A percentile compares a stretch with the other conserved stretches of the same genome.
phyloP scores from a whole-genome alignment of 371 early-diverging fungal species.

The Mucor lusitanicus region DNA sequence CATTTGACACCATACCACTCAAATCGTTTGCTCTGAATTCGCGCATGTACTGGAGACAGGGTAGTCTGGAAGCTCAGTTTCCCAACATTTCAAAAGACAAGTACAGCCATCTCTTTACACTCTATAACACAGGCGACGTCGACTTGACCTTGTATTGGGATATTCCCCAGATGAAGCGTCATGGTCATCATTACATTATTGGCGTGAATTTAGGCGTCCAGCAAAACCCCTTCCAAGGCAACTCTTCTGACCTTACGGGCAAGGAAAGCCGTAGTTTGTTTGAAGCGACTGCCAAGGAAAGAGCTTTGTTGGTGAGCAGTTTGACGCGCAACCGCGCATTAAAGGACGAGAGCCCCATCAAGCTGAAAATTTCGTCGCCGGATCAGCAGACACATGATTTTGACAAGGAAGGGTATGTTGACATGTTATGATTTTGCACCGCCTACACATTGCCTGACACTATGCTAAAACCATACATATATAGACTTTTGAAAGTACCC shows the following conservation, averaged over 20 bases:
- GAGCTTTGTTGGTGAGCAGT: conserved; percentile 60
- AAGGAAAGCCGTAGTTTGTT: conserved; percentile 55
- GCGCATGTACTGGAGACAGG: conserved; percentile 73
- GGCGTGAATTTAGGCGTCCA: conserved; percentile 87
- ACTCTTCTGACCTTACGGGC: background rate
- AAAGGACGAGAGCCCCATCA: conserved; percentile 72
- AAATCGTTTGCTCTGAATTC: conserved; percentile 69
- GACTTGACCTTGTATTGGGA: conserved; percentile 91
- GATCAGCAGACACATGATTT: conserved; percentile 56
- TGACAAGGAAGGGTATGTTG: conserved; percentile 45
- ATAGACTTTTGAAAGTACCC: conserved; percentile 55
- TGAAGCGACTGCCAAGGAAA: conserved; percentile 70
- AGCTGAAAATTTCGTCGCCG: conserved; percentile 51
- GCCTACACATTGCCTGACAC: background rate
- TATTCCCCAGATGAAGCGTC: conserved; percentile 54
- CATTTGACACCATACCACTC: conserved; percentile 54
- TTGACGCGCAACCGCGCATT: conserved; percentile 58
- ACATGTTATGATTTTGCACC: background rate
- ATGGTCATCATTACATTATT: conserved; percentile 87
- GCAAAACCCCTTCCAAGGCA: conserved; percentile 65
- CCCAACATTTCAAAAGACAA: conserved; percentile 57
- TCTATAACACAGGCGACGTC: conserved; percentile 82
- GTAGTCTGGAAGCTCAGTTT: conserved; percentile 61
- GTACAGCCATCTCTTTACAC: conserved; percentile 63
- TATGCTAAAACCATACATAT: too few species aligned